Percentiles rank a stretch among this genome's conserved stretches.
phyloP scores from a whole-genome alignment of 2,329 filamentous ascomycete genomes.

The Chaetomium sp. region DNA sequence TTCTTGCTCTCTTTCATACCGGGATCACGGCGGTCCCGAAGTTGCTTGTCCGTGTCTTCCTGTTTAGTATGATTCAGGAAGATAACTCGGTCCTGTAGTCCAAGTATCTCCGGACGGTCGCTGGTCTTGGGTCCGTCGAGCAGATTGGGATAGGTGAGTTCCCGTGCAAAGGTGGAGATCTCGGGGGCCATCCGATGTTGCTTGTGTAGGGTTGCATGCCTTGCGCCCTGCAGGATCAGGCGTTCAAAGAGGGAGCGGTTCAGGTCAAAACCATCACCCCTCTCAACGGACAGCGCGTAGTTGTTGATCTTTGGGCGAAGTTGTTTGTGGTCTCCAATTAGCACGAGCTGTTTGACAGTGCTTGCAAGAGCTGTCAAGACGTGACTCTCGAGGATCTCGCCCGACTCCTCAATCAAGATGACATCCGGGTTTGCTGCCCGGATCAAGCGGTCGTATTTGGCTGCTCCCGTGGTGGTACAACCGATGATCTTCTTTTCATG shows the following conservation, averaged over 20 bases:
- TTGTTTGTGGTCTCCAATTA: conserved; percentile 67
- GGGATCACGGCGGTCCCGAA: conserved; percentile 55
- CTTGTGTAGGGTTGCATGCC: conserved; percentile 48
- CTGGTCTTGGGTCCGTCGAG: conserved; percentile 56
- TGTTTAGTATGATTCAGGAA: conserved; percentile 65
- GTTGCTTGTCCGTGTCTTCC: conserved; percentile 50
- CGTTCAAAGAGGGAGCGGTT: conserved; percentile 66
- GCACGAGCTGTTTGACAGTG: conserved; percentile 60
- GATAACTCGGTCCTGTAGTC: conserved; percentile 61
- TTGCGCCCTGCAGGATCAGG: conserved; percentile 43
- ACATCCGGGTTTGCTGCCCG: conserved; percentile 58
- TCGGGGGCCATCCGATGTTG: conserved; percentile 68
- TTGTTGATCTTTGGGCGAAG: conserved; percentile 62
- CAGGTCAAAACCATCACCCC: conserved; percentile 54
- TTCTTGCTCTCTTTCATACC: conserved; percentile 56
- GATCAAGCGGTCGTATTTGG: conserved; percentile 61
- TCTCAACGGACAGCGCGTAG: conserved; percentile 56
- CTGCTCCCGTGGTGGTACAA: conserved; percentile 71
- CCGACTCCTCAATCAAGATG: conserved; percentile 69
- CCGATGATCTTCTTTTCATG: conserved; percentile 63
- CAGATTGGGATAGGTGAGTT: conserved; percentile 58
- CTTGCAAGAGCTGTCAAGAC: conserved; percentile 61
- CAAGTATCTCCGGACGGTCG: conserved; percentile 51
- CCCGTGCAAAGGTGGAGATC: conserved; percentile 61
- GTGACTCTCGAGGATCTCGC: conserved; percentile 68